These are phyloP conservation scores for Gracilariopsis chorda DNA, from an alignment of 23 red algal species.

Conservation along the genomic window DNA sequence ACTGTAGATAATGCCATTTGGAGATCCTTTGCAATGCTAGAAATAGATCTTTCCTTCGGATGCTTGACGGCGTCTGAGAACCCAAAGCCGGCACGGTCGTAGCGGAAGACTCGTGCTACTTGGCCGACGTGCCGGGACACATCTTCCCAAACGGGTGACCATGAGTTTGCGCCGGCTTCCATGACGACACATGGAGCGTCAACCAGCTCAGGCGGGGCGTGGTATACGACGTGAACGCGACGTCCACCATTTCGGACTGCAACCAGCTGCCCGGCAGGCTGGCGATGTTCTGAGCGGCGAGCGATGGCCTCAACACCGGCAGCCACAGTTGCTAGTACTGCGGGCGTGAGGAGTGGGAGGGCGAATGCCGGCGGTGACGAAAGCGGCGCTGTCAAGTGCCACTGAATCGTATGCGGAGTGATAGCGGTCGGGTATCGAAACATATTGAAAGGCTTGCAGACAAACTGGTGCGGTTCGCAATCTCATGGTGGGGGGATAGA, in stretches of 20 bases:
- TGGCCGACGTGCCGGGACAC: background rate
- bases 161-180: conserved; percentile 42
- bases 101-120: conserved; percentile 31
- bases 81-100: conserved; percentile 40
- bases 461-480: background rate
- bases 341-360: background rate
- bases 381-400: background rate
- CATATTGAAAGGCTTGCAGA: background rate
- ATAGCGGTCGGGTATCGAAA: too few species aligned
- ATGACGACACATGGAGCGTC: conserved; percentile 35
- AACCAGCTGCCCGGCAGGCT: background rate
- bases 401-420: too few species aligned
- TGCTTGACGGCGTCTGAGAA: background rate
- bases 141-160: conserved; percentile 37
- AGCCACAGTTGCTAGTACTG: background rate
- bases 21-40: background rate
- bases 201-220: background rate
- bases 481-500: background rate
- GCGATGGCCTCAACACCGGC: background rate
- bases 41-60: background rate
- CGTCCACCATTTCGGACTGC: background rate
- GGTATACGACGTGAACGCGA: conserved; percentile 38
- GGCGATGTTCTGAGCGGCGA: background rate
- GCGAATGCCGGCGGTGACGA: background rate
- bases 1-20: background rate